phyloP scores from a whole-genome alignment of 495 filamentous ascomycete genomes.

The Amphirosellinia nigrospora region DNA sequence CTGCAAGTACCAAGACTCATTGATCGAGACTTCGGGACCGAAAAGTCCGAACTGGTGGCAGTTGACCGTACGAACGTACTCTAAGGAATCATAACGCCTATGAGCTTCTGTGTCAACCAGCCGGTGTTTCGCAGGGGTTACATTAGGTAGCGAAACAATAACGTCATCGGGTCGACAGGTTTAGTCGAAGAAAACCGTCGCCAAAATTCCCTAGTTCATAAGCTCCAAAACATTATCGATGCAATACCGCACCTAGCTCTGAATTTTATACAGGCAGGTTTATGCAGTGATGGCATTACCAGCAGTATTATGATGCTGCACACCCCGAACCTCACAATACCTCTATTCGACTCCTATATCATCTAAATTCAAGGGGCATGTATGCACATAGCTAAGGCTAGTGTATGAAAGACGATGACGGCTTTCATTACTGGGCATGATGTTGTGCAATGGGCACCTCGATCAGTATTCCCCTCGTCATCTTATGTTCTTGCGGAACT shows the following conservation, averaged over 20 bases:
- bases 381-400: no score
- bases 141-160: no score
- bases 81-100: not conserved
- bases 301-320: no score
- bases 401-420: not conserved
- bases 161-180: not conserved
- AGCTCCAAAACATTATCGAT: not conserved
- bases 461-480: not conserved
- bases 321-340: no score
- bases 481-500: not conserved
- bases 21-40: not conserved
- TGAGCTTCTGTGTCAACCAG: not conserved
- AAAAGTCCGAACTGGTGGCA: slow-evolving; percentile 15
- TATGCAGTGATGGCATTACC: not conserved
- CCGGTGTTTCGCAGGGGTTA: not conserved
- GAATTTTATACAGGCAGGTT: not conserved
- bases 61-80: not conserved
- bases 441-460: not conserved
- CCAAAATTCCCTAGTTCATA: not conserved
- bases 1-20: slow-evolving; percentile 15
- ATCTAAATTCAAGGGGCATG: no score
- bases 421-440: not conserved
- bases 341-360: no score
- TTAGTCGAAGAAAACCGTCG: not conserved
- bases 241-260: not conserved